Evolutionary conservation across 2,329 filamentous ascomycete species (phyloP).

Genomic region (Fusarium protoensiforme): DNA sequence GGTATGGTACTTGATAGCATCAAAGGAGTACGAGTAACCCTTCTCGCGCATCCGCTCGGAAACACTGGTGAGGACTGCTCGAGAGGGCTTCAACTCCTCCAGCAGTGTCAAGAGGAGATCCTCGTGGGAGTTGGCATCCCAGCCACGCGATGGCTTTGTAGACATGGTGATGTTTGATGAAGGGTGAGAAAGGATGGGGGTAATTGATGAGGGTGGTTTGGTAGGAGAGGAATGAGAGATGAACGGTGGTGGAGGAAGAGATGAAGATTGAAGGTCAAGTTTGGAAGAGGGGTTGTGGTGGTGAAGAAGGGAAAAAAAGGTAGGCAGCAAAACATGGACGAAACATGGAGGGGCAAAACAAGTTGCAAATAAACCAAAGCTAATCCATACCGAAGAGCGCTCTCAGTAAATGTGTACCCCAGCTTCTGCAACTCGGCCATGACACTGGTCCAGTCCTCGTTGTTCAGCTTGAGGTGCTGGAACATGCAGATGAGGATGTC

Average conservation of each 20-base stretch:
- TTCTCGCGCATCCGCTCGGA: conserved; percentile 45
- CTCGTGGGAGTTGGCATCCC: conserved; percentile 53
- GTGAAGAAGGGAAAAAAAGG: not conserved
- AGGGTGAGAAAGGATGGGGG: not conserved
- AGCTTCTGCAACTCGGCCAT: conserved; percentile 50
- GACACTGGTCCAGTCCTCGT: conserved; percentile 49
- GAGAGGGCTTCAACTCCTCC: conserved; percentile 49
- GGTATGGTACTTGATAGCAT: conserved; percentile 53
- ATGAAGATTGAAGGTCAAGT: conserved; percentile 6
- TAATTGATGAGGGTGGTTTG: not conserved
- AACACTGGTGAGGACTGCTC: conserved; percentile 47
- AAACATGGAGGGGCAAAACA: not conserved
- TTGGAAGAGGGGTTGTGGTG: not conserved
- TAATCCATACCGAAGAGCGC: conserved; percentile 53
- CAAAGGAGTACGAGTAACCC: conserved; percentile 53
- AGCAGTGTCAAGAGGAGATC: conserved; percentile 53
- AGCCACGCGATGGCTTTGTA: conserved; percentile 42
- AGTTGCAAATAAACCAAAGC: conserved; percentile 1
- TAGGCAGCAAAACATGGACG: not conserved
- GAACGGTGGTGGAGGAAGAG: not conserved
- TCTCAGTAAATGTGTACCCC: conserved; percentile 54
- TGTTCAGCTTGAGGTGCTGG: conserved; percentile 48
- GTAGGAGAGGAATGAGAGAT: not conserved
- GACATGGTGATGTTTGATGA: conserved; percentile 13
- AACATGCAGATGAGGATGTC: conserved; percentile 57